Evolutionary conservation across 164 flowering plant genomes (phyloP), one percentile per base, ranked within the genome.

Genomic region (Magnolia officinalis): DNA sequence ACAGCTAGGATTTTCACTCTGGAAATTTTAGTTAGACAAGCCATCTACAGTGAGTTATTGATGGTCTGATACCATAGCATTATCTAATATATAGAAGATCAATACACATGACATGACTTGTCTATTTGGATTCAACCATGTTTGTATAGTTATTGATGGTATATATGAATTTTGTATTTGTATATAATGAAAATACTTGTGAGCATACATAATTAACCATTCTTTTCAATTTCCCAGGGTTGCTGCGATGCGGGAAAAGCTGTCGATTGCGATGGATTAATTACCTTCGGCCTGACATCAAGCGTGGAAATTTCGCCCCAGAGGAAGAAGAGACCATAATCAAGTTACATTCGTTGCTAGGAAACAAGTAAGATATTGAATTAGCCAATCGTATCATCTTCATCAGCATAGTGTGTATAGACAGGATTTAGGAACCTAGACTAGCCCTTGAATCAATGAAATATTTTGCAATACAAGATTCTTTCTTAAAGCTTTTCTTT

Each of bases 211-310:
- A n/a, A n/a, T 9, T 64, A 5, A 64, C 24, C 24, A 64, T n/a
- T n/a, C 2, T 64, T 64, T 64, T n/a, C 67, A n/a, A n/a, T 72
- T 23, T 58, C 24, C 21, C 66, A 72, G 74, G 74, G 18, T 26
- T 72, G 49, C 59, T 72, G 74, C 19, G 74, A 24, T 72, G 74
- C 16, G 74, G 74, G 49, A 72, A 72, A 61, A 72, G 74, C 74
- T 72, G 74, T 65, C 74, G 74, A 26, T 58, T 72, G 74, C 23
- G 74, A 72, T 72, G 74, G 74, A 72, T 72, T 61, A 72, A 72
- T 61, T 72, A 72, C 65, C 74, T 72, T 13, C 65, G 74, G 3
- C 74, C 74, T 7, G 74, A 72, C 50, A 72, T 72, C 50, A 72
- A 72, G 65, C 74, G 74, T 52, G 74, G 74, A 50, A 72, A 72